These are phyloP conservation scores for Tuber umbilicatum DNA, from an alignment of 495 filamentous ascomycete species.

Conservation along the genomic window DNA sequence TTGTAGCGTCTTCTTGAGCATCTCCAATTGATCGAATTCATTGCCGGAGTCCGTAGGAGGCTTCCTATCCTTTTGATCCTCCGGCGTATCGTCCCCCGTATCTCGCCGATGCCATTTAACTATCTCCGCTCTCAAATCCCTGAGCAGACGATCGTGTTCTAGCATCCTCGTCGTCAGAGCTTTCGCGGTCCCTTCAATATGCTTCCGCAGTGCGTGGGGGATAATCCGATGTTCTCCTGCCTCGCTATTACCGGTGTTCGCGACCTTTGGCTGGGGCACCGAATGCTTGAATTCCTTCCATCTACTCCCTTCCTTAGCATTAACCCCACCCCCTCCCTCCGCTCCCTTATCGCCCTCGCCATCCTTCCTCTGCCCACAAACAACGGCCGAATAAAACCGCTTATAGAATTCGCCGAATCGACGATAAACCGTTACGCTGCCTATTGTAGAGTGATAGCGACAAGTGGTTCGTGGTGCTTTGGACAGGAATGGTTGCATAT, in stretches of 20 bases:
- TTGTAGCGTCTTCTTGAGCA: conserved; percentile 27
- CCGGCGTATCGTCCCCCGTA: not conserved
- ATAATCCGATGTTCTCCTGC: not conserved
- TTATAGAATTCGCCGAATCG: conserved; percentile 39
- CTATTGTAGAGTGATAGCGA: not conserved
- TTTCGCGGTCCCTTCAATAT: not conserved
- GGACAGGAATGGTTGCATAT: conserved; percentile 35
- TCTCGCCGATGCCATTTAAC: not conserved
- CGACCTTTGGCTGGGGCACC: not conserved
- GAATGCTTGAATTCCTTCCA: not conserved
- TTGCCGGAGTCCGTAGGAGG: not conserved
- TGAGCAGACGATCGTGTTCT: conserved; percentile 22
- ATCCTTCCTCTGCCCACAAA: not conserved
- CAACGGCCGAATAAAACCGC: conserved; percentile 36
- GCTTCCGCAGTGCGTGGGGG: conserved; percentile 2
- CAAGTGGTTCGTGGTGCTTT: conserved; percentile 17
- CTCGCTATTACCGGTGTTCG: not conserved
- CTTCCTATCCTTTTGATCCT: not conserved
- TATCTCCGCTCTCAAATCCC: conserved; percentile 17
- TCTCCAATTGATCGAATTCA: conserved; percentile 6
- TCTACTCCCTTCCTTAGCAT: not conserved
- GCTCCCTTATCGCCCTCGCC: not conserved
- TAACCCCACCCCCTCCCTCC: not conserved
- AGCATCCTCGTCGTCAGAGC: conserved; percentile 14
- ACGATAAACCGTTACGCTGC: not conserved